Base-by-base conservation (phyloP, 257 asterid genomes). In the Scutellaria barbata region DNA sequence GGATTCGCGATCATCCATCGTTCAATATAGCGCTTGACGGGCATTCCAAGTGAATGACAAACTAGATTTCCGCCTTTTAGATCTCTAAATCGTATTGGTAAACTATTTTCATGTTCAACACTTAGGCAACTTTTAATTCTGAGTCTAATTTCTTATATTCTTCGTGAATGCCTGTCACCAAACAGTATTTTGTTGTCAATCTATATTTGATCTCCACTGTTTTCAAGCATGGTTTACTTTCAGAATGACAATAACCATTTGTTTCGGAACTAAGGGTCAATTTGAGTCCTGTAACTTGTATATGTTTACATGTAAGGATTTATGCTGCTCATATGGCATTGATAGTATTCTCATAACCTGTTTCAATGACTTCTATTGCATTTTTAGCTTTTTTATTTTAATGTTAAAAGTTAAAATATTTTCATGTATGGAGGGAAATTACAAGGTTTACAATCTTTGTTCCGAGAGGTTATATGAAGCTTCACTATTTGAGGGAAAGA, bases 401-500 rank as follows among this genome's bases (percentile, higher is more conserved):
- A 20, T 20, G 25, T 20, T 20, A 0, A 48, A 43, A 45, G 25
- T 20, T 20, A 0, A 48, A 43, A 45, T 22, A 40, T 45, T 65
- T 75, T 33, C 56, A 37, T 63, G 62, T 75, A 9, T 81, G 86
- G 88, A 93, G 98, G 96, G 92, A 63, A 90, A 91, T 63, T 93
- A 93, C 81, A 93, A 93, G 81, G 98, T 93, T 47, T 93, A 93
- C 81, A 90, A 93, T 89, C 97, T 93, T 64, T 93, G 98, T 79
- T 93, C 98, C 14, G 98, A 93, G 87, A 93, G 98, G 79, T 66
- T 93, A 74, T 93, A 93, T 41, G 96, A 90, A 81, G 98, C 98
- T 71, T 87, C 96, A 37, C 85, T 93, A 54, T 93, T 93, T 83
- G 92, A 88, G 81, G 98, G 98, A 81, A 93, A 93, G 98, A 96